Percentiles rank a stretch among this genome's conserved stretches.
Evolutionary conservation across 1,284 basidiomycete species (phyloP).

Genomic region (Phaffia rhodozyma): DNA sequence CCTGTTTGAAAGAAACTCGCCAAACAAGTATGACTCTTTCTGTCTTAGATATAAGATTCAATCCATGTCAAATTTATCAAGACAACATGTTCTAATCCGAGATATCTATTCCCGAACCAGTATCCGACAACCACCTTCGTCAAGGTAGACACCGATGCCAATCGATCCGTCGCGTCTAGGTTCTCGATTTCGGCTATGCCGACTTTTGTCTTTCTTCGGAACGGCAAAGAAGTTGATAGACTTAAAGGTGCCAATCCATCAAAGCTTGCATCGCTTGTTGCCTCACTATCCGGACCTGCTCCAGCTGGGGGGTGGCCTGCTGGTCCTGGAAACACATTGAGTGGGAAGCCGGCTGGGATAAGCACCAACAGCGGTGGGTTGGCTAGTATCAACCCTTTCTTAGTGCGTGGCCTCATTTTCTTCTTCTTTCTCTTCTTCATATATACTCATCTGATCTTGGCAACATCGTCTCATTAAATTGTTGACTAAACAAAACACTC

Average conservation of each 20-base stretch:
- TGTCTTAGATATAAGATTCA: too few species aligned
- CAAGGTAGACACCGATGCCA: slow-evolving; percentile 14
- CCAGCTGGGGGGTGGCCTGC: slow-evolving; percentile 16
- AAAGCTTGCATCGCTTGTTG: slow-evolving; percentile 7
- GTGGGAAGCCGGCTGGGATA: background rate
- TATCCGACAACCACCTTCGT: slow-evolving; percentile 5
- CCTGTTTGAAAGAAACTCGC: too few species aligned
- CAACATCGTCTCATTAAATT: background rate
- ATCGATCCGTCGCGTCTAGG: slow-evolving; percentile 5
- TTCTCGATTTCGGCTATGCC: slow-evolving; percentile 15
- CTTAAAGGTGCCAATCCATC: slow-evolving; percentile 13
- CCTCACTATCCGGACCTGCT: background rate
- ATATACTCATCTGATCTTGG: background rate
- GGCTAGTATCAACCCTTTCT: background rate
- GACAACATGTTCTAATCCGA: too few species aligned
- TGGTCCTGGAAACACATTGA: slow-evolving; percentile 9
- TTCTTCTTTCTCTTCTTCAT: too few species aligned
- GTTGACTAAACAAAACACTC: background rate
- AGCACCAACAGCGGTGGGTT: background rate
- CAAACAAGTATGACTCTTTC: too few species aligned
- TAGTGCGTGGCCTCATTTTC: background rate
- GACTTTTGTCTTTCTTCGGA: slow-evolving; percentile 15
- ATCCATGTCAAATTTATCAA: too few species aligned
- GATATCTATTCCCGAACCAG: background rate
- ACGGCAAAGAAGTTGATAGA: background rate